Evolutionary conservation across 23 red algal genomes (phyloP), one percentile per base, ranked within the genome.

Genomic region (Gracilaria caudata): DNA sequence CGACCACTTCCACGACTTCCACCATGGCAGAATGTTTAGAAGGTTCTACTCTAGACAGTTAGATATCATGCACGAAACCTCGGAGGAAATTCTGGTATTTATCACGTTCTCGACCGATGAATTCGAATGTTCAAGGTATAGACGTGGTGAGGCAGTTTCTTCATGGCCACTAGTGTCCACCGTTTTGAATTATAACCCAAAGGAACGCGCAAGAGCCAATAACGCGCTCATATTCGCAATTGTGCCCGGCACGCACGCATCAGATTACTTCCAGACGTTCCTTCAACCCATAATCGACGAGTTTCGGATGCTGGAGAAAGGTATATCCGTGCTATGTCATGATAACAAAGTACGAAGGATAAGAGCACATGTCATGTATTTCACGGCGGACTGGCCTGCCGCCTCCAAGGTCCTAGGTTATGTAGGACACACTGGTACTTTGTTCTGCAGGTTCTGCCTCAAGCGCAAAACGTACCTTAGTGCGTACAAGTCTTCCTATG

Each of bases 301-400:
- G 9, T 78, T 78, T 20, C 35, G 38, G 9, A 2, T 0, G 51
- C 23, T 78, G 30, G 40, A 78, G 29, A 55, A 36, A 58, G 74
- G 74, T 1, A 78, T 78, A 17, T 36, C 24, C 19, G 20, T 36
- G 30, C 45, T 51, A 24, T 78, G 74, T 17, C 38, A 78, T 36
- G 46, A 78, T n/a, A 24, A 36, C 21, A 78, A 78, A 28, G 74
- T 56, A 2, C 19, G 74, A 11, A 53, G 7, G 28, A 4, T 78
- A 45, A 7, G 20, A 39, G 65, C n/a, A 41, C 40, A 40, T 34
- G 10, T 71, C 34, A 41, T 26, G 13, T 71, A 21, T 20, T 51
- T 78, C 30, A 56, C 74, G 2, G 44, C 40, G 3, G 74, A 78
- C 45, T 78, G 74, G 74, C 74, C 74, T 56, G 74, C 74, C 0